These are phyloP conservation scores for Microthlaspi erraticum DNA, from an alignment of 345 rosid species.

Conservation along the genomic window DNA sequence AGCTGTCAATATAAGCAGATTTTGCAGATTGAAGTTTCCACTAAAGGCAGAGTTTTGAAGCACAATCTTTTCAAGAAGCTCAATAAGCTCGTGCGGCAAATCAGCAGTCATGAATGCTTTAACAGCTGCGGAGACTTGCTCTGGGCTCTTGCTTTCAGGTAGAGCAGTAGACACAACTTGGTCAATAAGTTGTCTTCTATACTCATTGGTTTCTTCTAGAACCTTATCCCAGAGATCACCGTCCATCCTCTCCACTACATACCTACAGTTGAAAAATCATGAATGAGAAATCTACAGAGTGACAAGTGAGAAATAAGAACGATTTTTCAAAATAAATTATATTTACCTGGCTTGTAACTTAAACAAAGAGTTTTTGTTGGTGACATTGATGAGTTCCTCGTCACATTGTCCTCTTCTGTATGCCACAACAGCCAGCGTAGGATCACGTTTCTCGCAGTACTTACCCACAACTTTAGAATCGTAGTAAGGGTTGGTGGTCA, in stretches of 20 bases:
- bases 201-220: conserved; percentile 80
- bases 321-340: conserved; percentile 11
- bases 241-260: conserved; percentile 99
- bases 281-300: conserved; percentile 40
- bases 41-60: conserved; percentile 98
- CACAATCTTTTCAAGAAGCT: conserved; percentile 93
- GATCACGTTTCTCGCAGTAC: conserved; percentile 99
- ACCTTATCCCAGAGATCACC: conserved; percentile 99
- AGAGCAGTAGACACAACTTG: conserved; percentile 97
- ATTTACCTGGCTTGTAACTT: conserved; percentile 96
- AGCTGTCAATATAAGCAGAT: conserved; percentile 94
- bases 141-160: conserved; percentile 92
- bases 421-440: conserved; percentile 96
- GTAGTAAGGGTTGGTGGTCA: conserved; percentile 97
- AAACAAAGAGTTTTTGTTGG: conserved; percentile 94
- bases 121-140: conserved; percentile 85
- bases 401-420: conserved; percentile 98
- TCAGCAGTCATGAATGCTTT: conserved; percentile 89
- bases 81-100: conserved; percentile 79
- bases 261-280: conserved; percentile 54
- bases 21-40: conserved; percentile 95
- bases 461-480: conserved; percentile 98
- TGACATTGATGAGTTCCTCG: conserved; percentile 94
- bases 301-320: conserved; percentile 13
- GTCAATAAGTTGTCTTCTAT: conserved; percentile 92